Evolutionary conservation across 345 rosid genomes (phyloP).

Genomic region (Arabidopsis arenosa): DNA sequence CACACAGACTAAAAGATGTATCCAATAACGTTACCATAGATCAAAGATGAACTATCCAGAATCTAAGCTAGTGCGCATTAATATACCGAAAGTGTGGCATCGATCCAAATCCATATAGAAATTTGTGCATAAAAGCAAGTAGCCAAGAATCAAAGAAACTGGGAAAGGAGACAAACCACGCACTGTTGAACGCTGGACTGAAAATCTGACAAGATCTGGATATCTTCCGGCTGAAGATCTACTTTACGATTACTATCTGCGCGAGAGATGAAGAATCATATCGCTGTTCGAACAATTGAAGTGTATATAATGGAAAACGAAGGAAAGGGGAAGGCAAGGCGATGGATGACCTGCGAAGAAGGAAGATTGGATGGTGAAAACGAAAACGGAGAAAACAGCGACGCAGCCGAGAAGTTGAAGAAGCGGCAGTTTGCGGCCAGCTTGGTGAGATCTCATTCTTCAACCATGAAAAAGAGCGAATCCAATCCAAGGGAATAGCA

Average conservation of each 20-base stretch:
- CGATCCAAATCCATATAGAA: not conserved
- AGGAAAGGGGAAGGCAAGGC: not conserved
- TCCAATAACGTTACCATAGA: not conserved
- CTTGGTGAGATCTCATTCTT: slow-evolving; percentile 58
- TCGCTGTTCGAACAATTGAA: slow-evolving; percentile 2
- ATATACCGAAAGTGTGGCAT: not conserved
- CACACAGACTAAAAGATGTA: not conserved
- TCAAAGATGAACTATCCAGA: not conserved
- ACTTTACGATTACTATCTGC: slow-evolving; percentile 51
- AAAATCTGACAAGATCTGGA: slow-evolving; percentile 60
- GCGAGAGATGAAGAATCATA: not conserved
- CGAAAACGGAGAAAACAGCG: slow-evolving; percentile 57
- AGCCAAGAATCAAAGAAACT: not conserved
- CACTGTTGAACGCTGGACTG: slow-evolving; percentile 81
- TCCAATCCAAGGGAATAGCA: not conserved
- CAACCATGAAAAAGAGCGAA: slow-evolving; percentile 38
- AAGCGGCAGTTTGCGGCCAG: slow-evolving; percentile 54
- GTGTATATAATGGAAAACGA: not conserved
- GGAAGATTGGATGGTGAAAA: slow-evolving; percentile 71
- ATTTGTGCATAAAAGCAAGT: not conserved
- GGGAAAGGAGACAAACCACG: slow-evolving; percentile 64
- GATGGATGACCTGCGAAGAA: slow-evolving; percentile 63
- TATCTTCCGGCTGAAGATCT: slow-evolving; percentile 51
- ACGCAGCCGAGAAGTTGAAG: slow-evolving; percentile 64
- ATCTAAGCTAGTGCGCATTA: slow-evolving; percentile 13